phyloP scores from a whole-genome alignment of 2,329 filamentous ascomycete species.

The Magnaporthiopsis incrustans region DNA sequence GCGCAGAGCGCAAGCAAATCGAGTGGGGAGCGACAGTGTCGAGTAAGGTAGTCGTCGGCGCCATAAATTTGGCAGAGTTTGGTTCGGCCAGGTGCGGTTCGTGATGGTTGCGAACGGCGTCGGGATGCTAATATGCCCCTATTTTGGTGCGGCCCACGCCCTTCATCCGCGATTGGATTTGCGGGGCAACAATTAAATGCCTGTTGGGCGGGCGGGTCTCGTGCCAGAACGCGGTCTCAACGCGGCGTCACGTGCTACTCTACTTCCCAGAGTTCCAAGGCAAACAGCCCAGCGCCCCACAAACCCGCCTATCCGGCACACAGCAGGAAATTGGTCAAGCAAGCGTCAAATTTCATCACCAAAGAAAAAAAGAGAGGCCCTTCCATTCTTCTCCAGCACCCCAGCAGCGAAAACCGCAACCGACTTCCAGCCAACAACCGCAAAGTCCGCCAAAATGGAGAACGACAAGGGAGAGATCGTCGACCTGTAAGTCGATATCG shows the following conservation, averaged over 20 bases:
- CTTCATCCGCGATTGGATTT: background rate
- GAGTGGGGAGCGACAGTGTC: constrained; percentile 22
- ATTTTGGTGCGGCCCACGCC: background rate
- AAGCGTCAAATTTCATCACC: background rate
- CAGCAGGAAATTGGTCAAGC: background rate
- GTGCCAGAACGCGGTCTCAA: background rate
- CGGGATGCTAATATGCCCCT: background rate
- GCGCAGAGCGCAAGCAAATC: constrained; percentile 40
- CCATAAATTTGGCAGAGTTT: background rate
- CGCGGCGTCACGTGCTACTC: background rate
- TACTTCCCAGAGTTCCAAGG: background rate
- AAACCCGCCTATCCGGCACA: background rate
- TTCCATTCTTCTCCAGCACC: background rate
- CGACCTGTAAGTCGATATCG: constrained; percentile 70
- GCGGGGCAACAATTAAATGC: background rate
- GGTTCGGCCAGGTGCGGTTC: background rate
- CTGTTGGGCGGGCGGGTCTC: background rate
- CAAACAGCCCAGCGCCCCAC: background rate
- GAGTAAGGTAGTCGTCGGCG: constrained; percentile 5
- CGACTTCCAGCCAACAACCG: constrained; percentile 17
- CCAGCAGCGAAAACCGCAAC: background rate
- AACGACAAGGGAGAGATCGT: constrained; percentile 97
- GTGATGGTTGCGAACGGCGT: background rate
- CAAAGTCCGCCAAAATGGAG: constrained; percentile 71
- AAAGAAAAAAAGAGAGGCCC: background rate